These are phyloP conservation scores for Smittium mucronatum DNA, from an alignment of 371 early-diverging fungal species.

Conservation along the genomic window DNA sequence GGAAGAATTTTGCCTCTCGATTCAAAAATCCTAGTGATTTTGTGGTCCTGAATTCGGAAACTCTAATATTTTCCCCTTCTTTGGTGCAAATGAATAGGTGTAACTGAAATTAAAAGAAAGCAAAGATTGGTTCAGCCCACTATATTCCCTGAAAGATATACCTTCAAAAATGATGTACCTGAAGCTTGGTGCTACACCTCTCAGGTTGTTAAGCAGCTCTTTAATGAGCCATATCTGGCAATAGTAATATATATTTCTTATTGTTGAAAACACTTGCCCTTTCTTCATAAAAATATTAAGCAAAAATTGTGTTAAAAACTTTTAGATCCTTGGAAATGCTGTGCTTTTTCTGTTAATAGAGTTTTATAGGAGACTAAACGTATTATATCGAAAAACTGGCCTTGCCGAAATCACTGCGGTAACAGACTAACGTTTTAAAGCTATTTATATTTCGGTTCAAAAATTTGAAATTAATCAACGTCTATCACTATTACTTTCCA, in stretches of 20 bases:
- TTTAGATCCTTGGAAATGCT: not conserved
- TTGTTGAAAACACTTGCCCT: not conserved
- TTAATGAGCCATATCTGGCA: not conserved
- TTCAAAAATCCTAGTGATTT: no score
- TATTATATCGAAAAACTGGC: not conserved
- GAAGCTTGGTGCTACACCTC: not conserved
- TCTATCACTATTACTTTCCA: no score
- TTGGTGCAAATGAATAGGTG: not conserved
- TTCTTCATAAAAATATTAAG: not conserved
- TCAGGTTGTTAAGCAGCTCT: not conserved
- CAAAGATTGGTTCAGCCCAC: not conserved
- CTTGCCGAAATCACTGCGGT: not conserved
- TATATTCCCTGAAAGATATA: not conserved
- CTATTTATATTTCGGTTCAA: constrained; percentile 2
- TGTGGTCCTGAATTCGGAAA: no score
- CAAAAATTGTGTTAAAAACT: not conserved
- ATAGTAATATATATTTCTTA: not conserved
- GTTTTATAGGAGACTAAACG: constrained; percentile 9
- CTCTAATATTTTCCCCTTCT: no score
- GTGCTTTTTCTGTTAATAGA: not conserved
- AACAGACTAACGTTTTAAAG: not conserved
- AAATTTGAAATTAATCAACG: no score
- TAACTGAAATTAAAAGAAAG: not conserved
- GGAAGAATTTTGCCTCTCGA: no score
- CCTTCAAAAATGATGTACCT: not conserved